Base-by-base conservation (phyloP, 768 basidiomycete genomes). In the Hypholoma fasciculare region DNA sequence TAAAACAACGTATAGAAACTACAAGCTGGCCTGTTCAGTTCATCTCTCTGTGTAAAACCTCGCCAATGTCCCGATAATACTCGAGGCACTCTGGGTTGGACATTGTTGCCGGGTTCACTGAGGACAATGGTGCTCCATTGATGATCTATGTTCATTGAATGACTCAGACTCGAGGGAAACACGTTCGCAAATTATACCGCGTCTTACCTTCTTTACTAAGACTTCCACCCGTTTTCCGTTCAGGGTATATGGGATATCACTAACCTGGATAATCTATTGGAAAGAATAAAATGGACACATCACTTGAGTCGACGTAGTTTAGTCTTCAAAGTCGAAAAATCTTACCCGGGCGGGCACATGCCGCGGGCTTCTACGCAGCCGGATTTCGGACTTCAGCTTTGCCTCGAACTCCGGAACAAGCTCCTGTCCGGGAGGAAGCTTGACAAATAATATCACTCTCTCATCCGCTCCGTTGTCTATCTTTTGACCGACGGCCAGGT, bases 201-300 rank as follows among this genome's bases (percentile, higher is more conserved):
- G 51, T 52, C 34, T 63, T 60, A 85, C 86, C 83, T 89, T 90
- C 71, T 88, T 89, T 39, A 90, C 85, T 11, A 87, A 78, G 8
- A 91, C 88, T 70, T 92, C 90, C 47, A 93, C 89, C 43, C 87
- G 82, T 68, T 92, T 94, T 37, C 87, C 87, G 62, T 91, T 92
- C 59, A 92, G 72, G 19, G 91, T 94, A 67, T 92, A 88, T 4
- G 90, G 90, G 14, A 92, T 80, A 69, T 91, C 89, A 8, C 71
- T 61, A 14, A 85, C 85, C 69, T 89, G 86, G 23, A 92, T 76
- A 58, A 91, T 85, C 88, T 90, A 65, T 53, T 61, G 51, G 23
- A 48, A 52, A 56, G 57, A 50, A 52, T 50, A 63, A 56, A 59
- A 54, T 30, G 42, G 14, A 49, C 23, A 49, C 27, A 46, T 46